phyloP scores from a whole-genome alignment of 768 basidiomycete genomes.

The Suillus placidus region DNA sequence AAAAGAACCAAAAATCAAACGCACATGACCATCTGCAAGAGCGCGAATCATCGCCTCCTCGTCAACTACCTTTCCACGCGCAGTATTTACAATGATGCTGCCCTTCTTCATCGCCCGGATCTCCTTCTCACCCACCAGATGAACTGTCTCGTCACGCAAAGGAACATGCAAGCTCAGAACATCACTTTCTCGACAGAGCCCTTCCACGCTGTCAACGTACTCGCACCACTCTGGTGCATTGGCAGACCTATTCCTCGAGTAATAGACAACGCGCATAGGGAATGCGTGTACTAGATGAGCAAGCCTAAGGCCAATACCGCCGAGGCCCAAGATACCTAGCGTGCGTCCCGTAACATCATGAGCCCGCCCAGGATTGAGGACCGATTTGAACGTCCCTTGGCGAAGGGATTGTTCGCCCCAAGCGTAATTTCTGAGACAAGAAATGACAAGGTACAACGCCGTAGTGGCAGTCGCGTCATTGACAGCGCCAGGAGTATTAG shows the following conservation, averaged over 20 bases:
- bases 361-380: slow-evolving; percentile 46
- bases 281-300: slow-evolving; percentile 76
- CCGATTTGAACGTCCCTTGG: slow-evolving; percentile 61
- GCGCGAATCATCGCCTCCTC: slow-evolving; percentile 86
- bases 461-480: slow-evolving; percentile 92
- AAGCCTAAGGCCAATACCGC: slow-evolving; percentile 74
- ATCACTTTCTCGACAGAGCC: slow-evolving; percentile 72
- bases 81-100: slow-evolving; percentile 82
- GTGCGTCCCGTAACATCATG: slow-evolving; percentile 72
- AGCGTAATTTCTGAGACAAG: slow-evolving; percentile 74
- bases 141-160: slow-evolving; percentile 70
- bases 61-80: slow-evolving; percentile 88
- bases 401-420: slow-evolving; percentile 57
- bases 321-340: slow-evolving; percentile 73
- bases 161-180: slow-evolving; percentile 89
- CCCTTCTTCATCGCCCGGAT: slow-evolving; percentile 80
- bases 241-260: slow-evolving; percentile 59
- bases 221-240: slow-evolving; percentile 73
- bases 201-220: slow-evolving; percentile 68
- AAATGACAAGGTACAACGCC: slow-evolving; percentile 80
- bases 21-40: slow-evolving; percentile 83
- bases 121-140: slow-evolving; percentile 72
- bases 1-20: slow-evolving; percentile 31
- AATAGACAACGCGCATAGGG: slow-evolving; percentile 89
- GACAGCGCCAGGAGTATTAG: slow-evolving; percentile 89